Evolutionary conservation across 805 yeast species (phyloP).

Genomic region (Wickerhamiella australiensis): DNA sequence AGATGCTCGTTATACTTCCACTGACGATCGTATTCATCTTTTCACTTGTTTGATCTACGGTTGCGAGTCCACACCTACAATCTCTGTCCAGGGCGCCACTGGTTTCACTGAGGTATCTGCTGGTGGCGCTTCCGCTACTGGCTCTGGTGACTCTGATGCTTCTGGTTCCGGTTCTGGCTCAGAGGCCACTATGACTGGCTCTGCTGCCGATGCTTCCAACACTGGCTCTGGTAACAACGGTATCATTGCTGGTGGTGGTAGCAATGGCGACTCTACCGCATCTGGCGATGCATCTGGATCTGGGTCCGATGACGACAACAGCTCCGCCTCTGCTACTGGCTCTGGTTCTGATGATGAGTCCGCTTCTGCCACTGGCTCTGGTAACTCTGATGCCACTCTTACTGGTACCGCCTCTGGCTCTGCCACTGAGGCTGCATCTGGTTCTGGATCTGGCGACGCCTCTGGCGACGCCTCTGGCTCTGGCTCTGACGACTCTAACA

Average conservation of each 20-base stretch:
- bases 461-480: background rate
- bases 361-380: background rate
- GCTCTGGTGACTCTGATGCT: background rate
- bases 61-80: background rate
- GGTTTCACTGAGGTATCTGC: background rate
- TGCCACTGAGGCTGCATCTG: background rate
- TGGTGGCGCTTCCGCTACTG: slow-evolving; percentile 1
- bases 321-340: too few relatives aligned
- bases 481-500: background rate
- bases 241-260: background rate
- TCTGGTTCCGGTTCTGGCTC: background rate
- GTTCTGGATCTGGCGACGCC: background rate
- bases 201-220: background rate
- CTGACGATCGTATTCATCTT: background rate
- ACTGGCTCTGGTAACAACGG: slow-evolving; percentile 1
- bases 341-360: too few relatives aligned
- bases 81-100: background rate
- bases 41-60: slow-evolving; percentile 7
- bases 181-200: background rate
- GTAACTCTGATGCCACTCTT: background rate
- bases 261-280: background rate
- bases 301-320: background rate
- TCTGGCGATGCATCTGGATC: background rate
- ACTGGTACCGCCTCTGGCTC: background rate
- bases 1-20: background rate